phyloP scores from a whole-genome alignment of 176 grass and related monocot genomes.

The Cenchrus fungigraminus region DNA sequence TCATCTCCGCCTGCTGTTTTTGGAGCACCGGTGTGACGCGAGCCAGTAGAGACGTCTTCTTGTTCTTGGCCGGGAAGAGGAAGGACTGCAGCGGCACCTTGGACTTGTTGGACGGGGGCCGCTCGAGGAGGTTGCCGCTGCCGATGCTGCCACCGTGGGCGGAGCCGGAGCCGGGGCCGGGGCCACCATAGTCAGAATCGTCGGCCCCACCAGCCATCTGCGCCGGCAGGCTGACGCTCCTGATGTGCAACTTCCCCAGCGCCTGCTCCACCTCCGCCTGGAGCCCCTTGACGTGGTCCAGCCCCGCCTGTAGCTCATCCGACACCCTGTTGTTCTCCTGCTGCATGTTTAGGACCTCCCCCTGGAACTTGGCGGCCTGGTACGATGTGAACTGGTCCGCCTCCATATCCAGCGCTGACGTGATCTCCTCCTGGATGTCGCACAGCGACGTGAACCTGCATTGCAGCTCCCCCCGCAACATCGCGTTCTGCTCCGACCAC shows the following conservation, averaged over 20 bases:
- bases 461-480: constrained; percentile 71
- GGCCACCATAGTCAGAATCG: background rate
- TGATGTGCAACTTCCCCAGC: constrained; percentile 47
- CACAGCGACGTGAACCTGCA: constrained; percentile 63
- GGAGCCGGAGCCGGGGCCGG: background rate
- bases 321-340: constrained; percentile 85
- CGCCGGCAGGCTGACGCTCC: constrained; percentile 44
- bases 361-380: constrained; percentile 88
- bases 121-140: background rate
- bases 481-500: constrained; percentile 83
- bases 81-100: constrained; percentile 64
- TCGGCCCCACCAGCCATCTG: background rate
- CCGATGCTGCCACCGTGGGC: background rate
- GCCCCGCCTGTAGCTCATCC: constrained; percentile 70
- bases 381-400: constrained; percentile 60
- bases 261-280: constrained; percentile 69
- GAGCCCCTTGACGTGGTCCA: constrained; percentile 74
- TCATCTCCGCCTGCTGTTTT: constrained; percentile 46
- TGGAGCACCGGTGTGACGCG: constrained; percentile 62
- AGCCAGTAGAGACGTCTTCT: constrained; percentile 61
- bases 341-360: constrained; percentile 90
- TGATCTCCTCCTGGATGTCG: constrained; percentile 84
- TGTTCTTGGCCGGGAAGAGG: constrained; percentile 61
- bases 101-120: constrained; percentile 39
- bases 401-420: constrained; percentile 36